Evolutionary conservation across 495 filamentous ascomycete genomes (phyloP).

Genomic region (Aspergillus bridgeri): DNA sequence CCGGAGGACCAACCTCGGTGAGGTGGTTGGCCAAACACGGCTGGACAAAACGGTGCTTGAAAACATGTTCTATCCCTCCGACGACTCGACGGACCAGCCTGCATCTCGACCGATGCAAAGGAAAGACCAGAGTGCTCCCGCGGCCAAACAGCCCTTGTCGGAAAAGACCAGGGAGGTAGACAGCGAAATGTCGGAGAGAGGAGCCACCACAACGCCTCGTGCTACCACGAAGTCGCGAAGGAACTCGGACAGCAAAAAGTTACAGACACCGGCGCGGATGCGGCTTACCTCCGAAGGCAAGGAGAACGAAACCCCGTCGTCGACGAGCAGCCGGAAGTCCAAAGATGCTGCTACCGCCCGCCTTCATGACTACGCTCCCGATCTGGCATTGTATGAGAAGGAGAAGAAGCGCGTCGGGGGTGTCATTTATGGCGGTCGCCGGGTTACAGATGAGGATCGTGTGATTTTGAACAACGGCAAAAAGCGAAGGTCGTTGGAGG

Average conservation of each 20-base stretch:
- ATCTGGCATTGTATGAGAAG: conserved; percentile 88
- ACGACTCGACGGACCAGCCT: conserved; percentile 21
- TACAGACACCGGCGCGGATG: conserved; percentile 47
- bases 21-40: conserved; percentile 83
- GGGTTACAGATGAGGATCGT: conserved; percentile 49
- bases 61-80: conserved; percentile 49
- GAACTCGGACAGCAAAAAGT: conserved; percentile 21
- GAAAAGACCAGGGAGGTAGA: conserved; percentile 18
- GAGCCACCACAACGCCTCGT: conserved; percentile 26
- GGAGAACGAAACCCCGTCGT: conserved; percentile 82
- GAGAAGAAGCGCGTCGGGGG: conserved; percentile 87
- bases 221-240: conserved; percentile 28
- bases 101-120: conserved; percentile 30
- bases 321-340: conserved; percentile 76
- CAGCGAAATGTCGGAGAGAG: conserved; percentile 13
- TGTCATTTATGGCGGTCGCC: conserved; percentile 68
- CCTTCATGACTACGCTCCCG: conserved; percentile 71
- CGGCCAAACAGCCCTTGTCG: conserved; percentile 20
- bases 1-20: conserved; percentile 81
- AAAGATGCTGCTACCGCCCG: conserved; percentile 76
- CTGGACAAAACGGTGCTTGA: conserved; percentile 57
- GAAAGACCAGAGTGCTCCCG: conserved; percentile 33
- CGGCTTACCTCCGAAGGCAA: conserved; percentile 55
- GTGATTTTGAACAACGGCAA: conserved; percentile 32
- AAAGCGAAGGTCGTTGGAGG: conserved; percentile 40